Conservation (phyloP, 2,329 filamentous ascomycete genomes). For the Colletotrichum cordylinicola region DNA sequence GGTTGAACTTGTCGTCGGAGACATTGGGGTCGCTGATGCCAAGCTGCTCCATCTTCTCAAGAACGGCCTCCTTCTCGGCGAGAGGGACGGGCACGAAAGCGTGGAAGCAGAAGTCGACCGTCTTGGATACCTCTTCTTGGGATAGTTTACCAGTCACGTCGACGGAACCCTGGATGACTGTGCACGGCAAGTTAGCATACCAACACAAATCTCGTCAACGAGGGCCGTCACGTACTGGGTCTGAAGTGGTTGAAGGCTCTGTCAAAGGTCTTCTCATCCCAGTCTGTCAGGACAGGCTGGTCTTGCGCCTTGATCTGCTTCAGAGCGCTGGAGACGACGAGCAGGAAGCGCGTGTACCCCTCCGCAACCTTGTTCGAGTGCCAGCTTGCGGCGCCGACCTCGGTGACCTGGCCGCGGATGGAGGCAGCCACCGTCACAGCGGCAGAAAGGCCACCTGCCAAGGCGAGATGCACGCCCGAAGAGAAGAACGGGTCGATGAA, state of each 20-base stretch:
- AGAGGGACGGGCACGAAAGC: slow-evolving; percentile 28
- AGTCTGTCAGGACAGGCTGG: slow-evolving; percentile 44
- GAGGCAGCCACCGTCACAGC: slow-evolving; percentile 48
- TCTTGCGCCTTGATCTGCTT: slow-evolving; percentile 30
- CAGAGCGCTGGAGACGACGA: slow-evolving; percentile 42
- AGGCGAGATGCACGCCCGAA: slow-evolving; percentile 52
- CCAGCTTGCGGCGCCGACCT: slow-evolving; percentile 42
- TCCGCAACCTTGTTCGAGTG: slow-evolving; percentile 50
- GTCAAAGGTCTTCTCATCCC: slow-evolving; percentile 47
- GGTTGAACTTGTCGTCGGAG: background rate
- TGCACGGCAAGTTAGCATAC: background rate
- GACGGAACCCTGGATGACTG: slow-evolving; percentile 43
- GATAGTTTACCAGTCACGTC: slow-evolving; percentile 34
- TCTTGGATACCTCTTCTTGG: slow-evolving; percentile 34
- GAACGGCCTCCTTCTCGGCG: background rate
- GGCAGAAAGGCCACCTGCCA: slow-evolving; percentile 48
- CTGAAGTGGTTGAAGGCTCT: slow-evolving; percentile 45
- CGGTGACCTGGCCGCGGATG: slow-evolving; percentile 40
- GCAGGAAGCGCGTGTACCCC: slow-evolving; percentile 52
- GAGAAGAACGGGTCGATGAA: slow-evolving; percentile 58
- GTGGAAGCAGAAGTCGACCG: slow-evolving; percentile 36
- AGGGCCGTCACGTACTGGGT: slow-evolving; percentile 37
- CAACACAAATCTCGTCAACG: background rate
- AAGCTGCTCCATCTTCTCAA: background rate
- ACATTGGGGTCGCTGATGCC: slow-evolving; percentile 2